Percentiles rank a stretch among this genome's conserved stretches.
Evolutionary conservation across 331 rosid genomes (phyloP).

Genomic region (Rhamnella rubrinervis): DNA sequence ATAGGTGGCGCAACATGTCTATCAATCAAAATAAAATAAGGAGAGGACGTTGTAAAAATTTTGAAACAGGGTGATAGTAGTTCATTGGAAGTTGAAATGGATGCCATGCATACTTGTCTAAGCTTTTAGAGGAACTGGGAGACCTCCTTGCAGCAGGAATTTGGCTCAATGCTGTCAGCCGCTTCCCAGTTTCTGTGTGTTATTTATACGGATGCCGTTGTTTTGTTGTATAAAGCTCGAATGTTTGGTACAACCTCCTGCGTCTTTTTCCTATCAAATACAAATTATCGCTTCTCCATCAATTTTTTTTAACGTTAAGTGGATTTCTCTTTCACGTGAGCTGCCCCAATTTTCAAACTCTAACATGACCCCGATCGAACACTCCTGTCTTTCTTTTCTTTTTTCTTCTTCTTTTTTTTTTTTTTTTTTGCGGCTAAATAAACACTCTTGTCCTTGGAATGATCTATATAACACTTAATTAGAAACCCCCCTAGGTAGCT

Average conservation of each 20-base stretch:
- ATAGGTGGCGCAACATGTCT: background rate
- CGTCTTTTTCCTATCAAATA: slow-evolving; percentile 43
- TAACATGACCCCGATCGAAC: background rate
- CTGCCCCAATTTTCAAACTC: slow-evolving; percentile 11
- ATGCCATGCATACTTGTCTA: slow-evolving; percentile 4
- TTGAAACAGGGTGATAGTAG: background rate
- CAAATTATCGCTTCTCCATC: slow-evolving; percentile 32
- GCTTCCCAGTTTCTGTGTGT: slow-evolving; percentile 21
- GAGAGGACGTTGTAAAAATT: background rate
- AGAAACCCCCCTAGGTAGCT: too few relatives aligned
- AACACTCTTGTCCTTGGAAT: too few relatives aligned
- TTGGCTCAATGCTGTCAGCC: slow-evolving; percentile 39
- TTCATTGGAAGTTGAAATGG: slow-evolving; percentile 3
- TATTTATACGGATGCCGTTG: slow-evolving; percentile 26
- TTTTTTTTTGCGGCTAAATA: too few relatives aligned
- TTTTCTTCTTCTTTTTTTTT: too few relatives aligned
- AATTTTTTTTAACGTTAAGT: slow-evolving; percentile 30
- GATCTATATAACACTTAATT: too few relatives aligned
- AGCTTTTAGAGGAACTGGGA: background rate
- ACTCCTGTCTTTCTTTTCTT: background rate
- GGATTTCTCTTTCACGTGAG: slow-evolving; percentile 1
- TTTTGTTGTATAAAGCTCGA: slow-evolving; percentile 39
- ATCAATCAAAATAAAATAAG: slow-evolving; percentile 1
- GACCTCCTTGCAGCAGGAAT: slow-evolving; percentile 14
- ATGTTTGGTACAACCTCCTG: slow-evolving; percentile 31